Base-by-base conservation (phyloP, 495 filamentous ascomycete species). In the Xylaria venustula region DNA sequence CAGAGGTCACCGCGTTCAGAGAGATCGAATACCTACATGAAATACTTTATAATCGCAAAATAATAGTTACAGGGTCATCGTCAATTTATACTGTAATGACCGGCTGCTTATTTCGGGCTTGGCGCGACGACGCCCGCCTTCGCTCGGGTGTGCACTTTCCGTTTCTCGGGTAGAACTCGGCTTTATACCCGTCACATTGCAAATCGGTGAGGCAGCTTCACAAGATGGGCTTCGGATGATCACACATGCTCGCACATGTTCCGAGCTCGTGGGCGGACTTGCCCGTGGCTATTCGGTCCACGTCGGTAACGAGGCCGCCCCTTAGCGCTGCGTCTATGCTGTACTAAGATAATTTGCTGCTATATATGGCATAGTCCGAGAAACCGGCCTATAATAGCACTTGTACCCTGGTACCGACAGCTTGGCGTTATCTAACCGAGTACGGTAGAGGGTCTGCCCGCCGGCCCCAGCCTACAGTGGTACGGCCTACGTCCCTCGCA, bases 281-380 rank as follows among this genome's bases (percentile, higher is more conserved):
- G 30, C 41, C 28, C 28, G 42, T 57, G 44, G 22, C 22, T 49
- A 7, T 32, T 28, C 37, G 47, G 47, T 52, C 41, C 19, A 26
- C 19, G 28, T 57, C 53, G 54, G 54, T 58, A 47, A 45, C 30
- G 5, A 30, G 44, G 15, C 45, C 56, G 45, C 32, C 26, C 56
- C n/a, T n/a, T n/a, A n/a, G n/a, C n/a, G n/a, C n/a, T n/a, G n/a
- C n/a, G n/a, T n/a, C n/a, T n/a, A n/a, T n/a, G n/a, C n/a, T n/a
- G n/a, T n/a, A n/a, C n/a, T n/a, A 11, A 19, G 4, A 37, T 49
- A n/a, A 15, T 19, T 59, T 4, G 46, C 34, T 59, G 40, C 46
- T 26, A 15, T 28, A 48, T 49, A 28, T 41, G 54, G 41, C 2
- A 47, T 48, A 49, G 54, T 23, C 44, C 54, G 54, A 37, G n/a